Conservation (phyloP, 1,284 basidiomycete genomes). For the Ganoderma lucidum region DNA sequence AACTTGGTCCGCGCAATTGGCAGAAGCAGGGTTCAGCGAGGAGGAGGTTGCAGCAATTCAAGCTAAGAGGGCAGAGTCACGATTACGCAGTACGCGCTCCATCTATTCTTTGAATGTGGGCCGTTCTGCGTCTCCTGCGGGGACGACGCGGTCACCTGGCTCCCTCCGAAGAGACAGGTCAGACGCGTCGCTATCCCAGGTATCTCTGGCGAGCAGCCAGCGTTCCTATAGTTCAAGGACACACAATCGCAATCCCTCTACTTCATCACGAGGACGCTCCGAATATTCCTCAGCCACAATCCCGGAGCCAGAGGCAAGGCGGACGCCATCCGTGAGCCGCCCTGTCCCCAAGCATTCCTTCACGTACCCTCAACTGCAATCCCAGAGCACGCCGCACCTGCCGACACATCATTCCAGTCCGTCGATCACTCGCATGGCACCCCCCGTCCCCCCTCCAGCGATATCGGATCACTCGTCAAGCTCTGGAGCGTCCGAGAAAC, state of each 20-base stretch:
- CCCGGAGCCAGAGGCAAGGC: conserved; percentile 20
- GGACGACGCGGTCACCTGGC: conserved; percentile 25
- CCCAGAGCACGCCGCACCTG: conserved; percentile 30
- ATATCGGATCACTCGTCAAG: conserved; percentile 29
- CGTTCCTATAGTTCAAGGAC: conserved; percentile 29
- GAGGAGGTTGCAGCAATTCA: conserved; percentile 74
- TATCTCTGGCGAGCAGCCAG: conserved; percentile 32
- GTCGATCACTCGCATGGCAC: conserved; percentile 23
- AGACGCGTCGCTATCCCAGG: conserved; percentile 34
- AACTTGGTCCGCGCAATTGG: conserved; percentile 70
- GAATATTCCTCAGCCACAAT: conserved; percentile 27
- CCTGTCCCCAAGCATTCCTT: conserved; percentile 29
- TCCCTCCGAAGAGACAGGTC: conserved; percentile 33
- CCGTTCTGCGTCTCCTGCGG: conserved; percentile 32
- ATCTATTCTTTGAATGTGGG: conserved; percentile 37
- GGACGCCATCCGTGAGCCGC: conserved; percentile 23
- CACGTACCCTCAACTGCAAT: conserved; percentile 29
- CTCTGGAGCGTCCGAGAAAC: conserved; percentile 35
- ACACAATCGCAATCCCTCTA: conserved; percentile 34
- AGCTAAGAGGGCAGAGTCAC: conserved; percentile 55
- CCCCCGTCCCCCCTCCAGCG: conserved; percentile 24
- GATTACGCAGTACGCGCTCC: conserved; percentile 37
- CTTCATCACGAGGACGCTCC: conserved; percentile 29
- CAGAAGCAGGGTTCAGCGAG: conserved; percentile 65
- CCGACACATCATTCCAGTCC: conserved; percentile 24